A percentile compares a stretch with the other conserved stretches of the same genome.
These are phyloP conservation scores for Suillus subaureus DNA, from an alignment of 768 basidiomycete species.

Conservation along the genomic window DNA sequence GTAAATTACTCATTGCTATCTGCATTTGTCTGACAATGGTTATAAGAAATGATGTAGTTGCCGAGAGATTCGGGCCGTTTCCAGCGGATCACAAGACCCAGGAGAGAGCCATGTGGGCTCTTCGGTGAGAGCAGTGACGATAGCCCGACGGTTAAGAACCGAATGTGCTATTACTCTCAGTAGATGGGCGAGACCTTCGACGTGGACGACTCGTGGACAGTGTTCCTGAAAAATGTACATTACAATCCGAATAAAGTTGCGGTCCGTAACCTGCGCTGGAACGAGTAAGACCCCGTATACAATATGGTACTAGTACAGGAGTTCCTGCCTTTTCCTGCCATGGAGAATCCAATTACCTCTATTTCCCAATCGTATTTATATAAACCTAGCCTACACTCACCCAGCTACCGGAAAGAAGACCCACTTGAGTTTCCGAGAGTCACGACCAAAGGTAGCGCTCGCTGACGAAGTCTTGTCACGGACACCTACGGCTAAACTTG, in stretches of 20 bases:
- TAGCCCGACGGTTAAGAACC: conserved; percentile 28
- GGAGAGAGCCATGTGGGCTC: conserved; percentile 3
- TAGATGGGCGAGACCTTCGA: conserved; percentile 20
- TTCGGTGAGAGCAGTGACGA: conserved; percentile 17
- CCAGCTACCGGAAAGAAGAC: conserved; percentile 2
- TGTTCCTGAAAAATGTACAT: conserved; percentile 23
- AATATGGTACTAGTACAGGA: conserved; percentile 14
- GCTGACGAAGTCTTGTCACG: conserved; percentile 17
- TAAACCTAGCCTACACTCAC: conserved; percentile 8
- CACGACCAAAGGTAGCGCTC: conserved; percentile 10
- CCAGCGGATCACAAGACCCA: conserved; percentile 27
- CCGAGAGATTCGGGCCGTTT: conserved; percentile 19
- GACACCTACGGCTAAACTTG: conserved; percentile 32
- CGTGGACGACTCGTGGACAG: conserved; percentile 2
- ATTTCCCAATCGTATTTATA: conserved; percentile 23
- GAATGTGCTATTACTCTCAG: conserved; percentile 6
- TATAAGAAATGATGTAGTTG: conserved; percentile 1
- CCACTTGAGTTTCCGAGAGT: neutral
- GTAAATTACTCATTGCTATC: conserved; percentile 5
- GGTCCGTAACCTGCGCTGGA: conserved; percentile 25
- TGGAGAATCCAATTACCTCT: conserved; percentile 8
- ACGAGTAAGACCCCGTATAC: conserved; percentile 32
- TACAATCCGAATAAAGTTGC: conserved; percentile 16
- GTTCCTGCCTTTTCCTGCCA: conserved; percentile 4
- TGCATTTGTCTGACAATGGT: neutral